Conservation (phyloP, 2,329 filamentous ascomycete genomes). For the Fusarium penzigii region DNA sequence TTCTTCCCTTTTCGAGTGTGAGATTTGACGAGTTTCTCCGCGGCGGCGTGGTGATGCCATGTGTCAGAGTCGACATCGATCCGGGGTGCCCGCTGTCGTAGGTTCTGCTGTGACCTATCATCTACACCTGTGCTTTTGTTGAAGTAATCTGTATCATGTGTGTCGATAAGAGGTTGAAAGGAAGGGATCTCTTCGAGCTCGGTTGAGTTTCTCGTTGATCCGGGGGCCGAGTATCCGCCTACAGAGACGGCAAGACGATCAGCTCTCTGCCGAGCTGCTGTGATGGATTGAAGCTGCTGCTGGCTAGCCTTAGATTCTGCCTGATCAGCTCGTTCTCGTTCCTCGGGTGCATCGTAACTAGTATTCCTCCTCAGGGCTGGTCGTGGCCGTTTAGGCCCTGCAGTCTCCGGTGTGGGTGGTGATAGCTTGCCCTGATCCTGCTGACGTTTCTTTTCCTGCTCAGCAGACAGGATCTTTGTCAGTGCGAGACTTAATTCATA, state of each 20-base stretch:
- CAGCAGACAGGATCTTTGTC: constrained; percentile 40
- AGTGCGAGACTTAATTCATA: constrained; percentile 40
- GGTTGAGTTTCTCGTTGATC: constrained; percentile 38
- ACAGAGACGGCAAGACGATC: constrained; percentile 42
- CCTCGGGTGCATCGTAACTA: constrained; percentile 43
- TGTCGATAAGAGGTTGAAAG: constrained; percentile 36
- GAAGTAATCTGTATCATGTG: constrained; percentile 22
- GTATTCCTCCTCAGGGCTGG: constrained; percentile 45
- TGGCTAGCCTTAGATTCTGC: constrained; percentile 40
- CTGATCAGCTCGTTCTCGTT: constrained; percentile 41
- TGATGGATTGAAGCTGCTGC: constrained; percentile 42
- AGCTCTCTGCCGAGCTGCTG: constrained; percentile 41
- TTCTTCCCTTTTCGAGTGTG: constrained; percentile 33
- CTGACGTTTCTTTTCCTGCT: constrained; percentile 26
- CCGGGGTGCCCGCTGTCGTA: constrained; percentile 23
- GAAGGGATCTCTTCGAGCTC: constrained; percentile 29
- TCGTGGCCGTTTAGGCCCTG: constrained; percentile 31
- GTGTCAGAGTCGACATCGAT: constrained; percentile 17
- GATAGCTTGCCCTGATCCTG: constrained; percentile 12
- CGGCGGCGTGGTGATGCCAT: constrained; percentile 29
- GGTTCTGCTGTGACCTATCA: constrained; percentile 22
- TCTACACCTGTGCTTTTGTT: constrained; percentile 13
- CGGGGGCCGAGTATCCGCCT: constrained; percentile 39
- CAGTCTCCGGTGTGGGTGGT: constrained; percentile 17
- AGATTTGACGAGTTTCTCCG: constrained; percentile 39